Conservation (phyloP, 805 yeast species). For the Hanseniaspora valbyensis region DNA sequence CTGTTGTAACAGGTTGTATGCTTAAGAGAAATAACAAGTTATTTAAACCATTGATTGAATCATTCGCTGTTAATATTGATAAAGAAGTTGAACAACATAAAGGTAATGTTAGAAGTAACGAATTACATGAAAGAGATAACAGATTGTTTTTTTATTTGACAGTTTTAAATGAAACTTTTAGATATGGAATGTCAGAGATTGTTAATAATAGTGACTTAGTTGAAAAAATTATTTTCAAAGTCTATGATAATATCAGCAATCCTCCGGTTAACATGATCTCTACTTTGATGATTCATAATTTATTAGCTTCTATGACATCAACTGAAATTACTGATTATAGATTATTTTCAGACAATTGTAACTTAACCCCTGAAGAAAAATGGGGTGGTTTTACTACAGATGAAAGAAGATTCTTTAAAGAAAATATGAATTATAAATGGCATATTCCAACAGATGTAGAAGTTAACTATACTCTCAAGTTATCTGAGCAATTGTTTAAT, state of each 20-base stretch:
- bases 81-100: constrained; percentile 71
- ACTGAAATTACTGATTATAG: constrained; percentile 48
- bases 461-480: constrained; percentile 48
- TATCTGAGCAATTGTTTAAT: constrained; percentile 41
- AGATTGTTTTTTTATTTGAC: constrained; percentile 60
- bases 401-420: constrained; percentile 36
- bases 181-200: constrained; percentile 50
- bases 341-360: constrained; percentile 39
- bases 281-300: constrained; percentile 55
- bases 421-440: constrained; percentile 58
- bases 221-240: constrained; percentile 27
- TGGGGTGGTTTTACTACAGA: constrained; percentile 72
- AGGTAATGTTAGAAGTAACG: constrained; percentile 57
- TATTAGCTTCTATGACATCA: constrained; percentile 51
- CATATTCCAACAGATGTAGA: constrained; percentile 52
- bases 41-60: constrained; percentile 18
- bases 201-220: constrained; percentile 38
- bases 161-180: constrained; percentile 56
- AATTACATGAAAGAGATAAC: constrained; percentile 66
- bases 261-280: constrained; percentile 52
- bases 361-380: constrained; percentile 33
- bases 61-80: constrained; percentile 36
- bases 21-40: constrained; percentile 43
- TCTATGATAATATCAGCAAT: constrained; percentile 28
- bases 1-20: constrained; percentile 61